Evolutionary conservation across 352 stramenopile genomes (phyloP).

Genomic region (Pythium graminicola): DNA sequence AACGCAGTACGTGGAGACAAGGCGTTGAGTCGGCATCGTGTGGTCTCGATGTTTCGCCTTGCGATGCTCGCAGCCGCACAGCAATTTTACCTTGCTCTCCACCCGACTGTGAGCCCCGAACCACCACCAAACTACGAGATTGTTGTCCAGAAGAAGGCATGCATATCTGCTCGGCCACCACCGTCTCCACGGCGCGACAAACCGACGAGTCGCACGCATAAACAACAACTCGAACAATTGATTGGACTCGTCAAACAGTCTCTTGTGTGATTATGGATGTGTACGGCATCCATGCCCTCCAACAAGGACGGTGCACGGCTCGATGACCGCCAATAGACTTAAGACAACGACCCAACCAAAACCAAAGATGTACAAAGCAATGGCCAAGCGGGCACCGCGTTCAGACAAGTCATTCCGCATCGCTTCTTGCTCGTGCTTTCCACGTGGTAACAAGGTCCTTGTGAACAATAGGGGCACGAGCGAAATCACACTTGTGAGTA

Average conservation of each 20-base stretch:
- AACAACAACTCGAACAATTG: slow-evolving; percentile 45
- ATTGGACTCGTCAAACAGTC: slow-evolving; percentile 44
- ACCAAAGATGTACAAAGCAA: slow-evolving; percentile 45
- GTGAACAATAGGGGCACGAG: slow-evolving; percentile 50
- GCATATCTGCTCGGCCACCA: background rate
- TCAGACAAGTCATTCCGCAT: slow-evolving; percentile 48
- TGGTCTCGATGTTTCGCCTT: slow-evolving; percentile 22
- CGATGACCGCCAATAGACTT: slow-evolving; percentile 58
- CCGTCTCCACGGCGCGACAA: background rate
- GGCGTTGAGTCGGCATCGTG: background rate
- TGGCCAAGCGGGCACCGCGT: slow-evolving; percentile 23
- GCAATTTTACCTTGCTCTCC: slow-evolving; percentile 2
- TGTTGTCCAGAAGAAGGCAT: background rate
- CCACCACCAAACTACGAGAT: background rate
- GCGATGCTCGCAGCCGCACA: slow-evolving; percentile 14
- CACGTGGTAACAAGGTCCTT: slow-evolving; percentile 42
- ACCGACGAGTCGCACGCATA: slow-evolving; percentile 25
- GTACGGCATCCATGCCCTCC: slow-evolving; percentile 44
- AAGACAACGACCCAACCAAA: slow-evolving; percentile 60
- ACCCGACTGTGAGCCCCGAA: background rate
- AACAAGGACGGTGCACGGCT: slow-evolving; percentile 56
- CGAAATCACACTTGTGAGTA: slow-evolving; percentile 53
- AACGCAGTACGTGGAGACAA: background rate
- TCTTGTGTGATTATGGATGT: slow-evolving; percentile 3
- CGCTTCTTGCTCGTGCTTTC: slow-evolving; percentile 37